Evolutionary conservation across 75 land plant species (phyloP).

Genomic region (Azolla pinnata): DNA sequence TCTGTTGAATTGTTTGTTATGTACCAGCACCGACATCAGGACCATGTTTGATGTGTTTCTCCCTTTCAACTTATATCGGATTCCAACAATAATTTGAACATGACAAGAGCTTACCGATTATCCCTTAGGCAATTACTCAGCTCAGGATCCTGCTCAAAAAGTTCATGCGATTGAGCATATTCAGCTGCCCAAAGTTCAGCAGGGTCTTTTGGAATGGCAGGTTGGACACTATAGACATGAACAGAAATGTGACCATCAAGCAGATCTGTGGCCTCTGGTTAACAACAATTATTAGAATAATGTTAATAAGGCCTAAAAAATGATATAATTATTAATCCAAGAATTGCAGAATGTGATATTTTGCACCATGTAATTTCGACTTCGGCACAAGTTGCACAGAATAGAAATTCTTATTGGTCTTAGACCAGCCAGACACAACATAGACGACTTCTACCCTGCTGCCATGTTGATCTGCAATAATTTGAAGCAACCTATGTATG

Average conservation of each 20-base stretch:
- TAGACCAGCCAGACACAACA: slow-evolving; percentile 69
- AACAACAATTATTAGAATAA: slow-evolving; percentile 4
- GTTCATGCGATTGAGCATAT: slow-evolving; percentile 69
- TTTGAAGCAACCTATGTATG: slow-evolving; percentile 58
- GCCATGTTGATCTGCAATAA: slow-evolving; percentile 54
- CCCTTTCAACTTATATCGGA: no score
- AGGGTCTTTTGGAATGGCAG: slow-evolving; percentile 72
- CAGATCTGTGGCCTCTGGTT: slow-evolving; percentile 51
- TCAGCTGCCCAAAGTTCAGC: slow-evolving; percentile 77
- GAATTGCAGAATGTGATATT: not conserved
- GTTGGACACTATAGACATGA: slow-evolving; percentile 86
- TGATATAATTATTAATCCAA: not conserved
- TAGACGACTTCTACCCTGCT: slow-evolving; percentile 55
- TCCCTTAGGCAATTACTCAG: slow-evolving; percentile 76
- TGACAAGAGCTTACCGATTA: slow-evolving; percentile 60
- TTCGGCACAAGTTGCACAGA: slow-evolving; percentile 50
- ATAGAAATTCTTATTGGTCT: slow-evolving; percentile 40
- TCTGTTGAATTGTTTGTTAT: no score
- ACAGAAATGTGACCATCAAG: slow-evolving; percentile 48
- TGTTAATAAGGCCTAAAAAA: not conserved
- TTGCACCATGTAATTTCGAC: slow-evolving; percentile 53
- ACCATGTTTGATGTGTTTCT: no score
- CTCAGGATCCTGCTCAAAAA: slow-evolving; percentile 58
- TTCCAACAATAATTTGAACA: no score
- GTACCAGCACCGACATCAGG: no score